Conservation (phyloP, 169 alveolate species). For the Babesia divergens region DNA sequence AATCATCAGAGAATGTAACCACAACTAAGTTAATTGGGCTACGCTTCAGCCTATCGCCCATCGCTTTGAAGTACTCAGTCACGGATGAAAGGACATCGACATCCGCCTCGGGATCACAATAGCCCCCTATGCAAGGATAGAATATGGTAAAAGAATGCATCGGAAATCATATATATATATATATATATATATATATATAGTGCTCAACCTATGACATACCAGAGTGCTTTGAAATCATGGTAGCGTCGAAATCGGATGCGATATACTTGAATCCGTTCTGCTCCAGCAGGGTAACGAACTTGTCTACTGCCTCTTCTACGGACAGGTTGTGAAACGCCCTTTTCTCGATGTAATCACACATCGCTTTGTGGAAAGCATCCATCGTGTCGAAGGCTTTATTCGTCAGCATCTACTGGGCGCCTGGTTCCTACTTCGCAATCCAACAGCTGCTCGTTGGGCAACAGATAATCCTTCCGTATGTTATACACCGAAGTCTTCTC, state of each 20-base stretch:
- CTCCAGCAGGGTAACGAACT: slow-evolving; percentile 50
- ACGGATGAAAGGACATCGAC: slow-evolving; percentile 44
- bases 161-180: too few relatives aligned
- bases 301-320: slow-evolving; percentile 42
- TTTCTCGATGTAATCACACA: slow-evolving; percentile 33
- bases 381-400: slow-evolving; percentile 8
- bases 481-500: slow-evolving; percentile 27
- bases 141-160: background rate
- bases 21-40: slow-evolving; percentile 6
- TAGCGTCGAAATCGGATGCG: slow-evolving; percentile 62
- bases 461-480: slow-evolving; percentile 21
- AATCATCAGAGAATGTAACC: slow-evolving; percentile 60
- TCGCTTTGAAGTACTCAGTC: slow-evolving; percentile 49
- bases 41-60: slow-evolving; percentile 40
- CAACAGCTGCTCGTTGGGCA: slow-evolving; percentile 35
- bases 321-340: slow-evolving; percentile 22
- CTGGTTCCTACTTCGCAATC: slow-evolving; percentile 21
- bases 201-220: too few relatives aligned
- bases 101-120: slow-evolving; percentile 30
- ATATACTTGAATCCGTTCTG: slow-evolving; percentile 49
- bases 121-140: slow-evolving; percentile 34
- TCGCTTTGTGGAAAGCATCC: slow-evolving; percentile 34
- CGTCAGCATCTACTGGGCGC: slow-evolving; percentile 11
- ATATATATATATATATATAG: too few relatives aligned
- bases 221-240: slow-evolving; percentile 57